Percentiles rank a stretch among this genome's conserved stretches.
Evolutionary conservation across 179 eudicot species (phyloP).

Genomic region (Spinacia oleracea): DNA sequence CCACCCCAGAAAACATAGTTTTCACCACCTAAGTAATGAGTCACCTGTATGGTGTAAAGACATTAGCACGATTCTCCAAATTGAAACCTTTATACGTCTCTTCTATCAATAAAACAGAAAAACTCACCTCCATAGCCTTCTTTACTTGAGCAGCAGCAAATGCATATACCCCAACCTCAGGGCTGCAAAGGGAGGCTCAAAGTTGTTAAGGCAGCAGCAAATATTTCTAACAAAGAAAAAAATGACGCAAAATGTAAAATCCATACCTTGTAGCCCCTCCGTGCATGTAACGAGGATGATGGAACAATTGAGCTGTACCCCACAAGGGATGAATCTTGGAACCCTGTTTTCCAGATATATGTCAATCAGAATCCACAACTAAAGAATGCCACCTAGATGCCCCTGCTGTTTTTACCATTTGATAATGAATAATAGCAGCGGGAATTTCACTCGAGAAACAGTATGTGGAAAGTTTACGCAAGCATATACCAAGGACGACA

Average conservation of each 20-base stretch:
- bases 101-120: conserved; percentile 3
- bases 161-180: conserved; percentile 87
- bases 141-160: conserved; percentile 97
- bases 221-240: background rate
- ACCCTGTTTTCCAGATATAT: conserved; percentile 48
- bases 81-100: conserved; percentile 2
- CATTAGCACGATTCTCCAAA: background rate
- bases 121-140: conserved; percentile 92
- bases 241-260: background rate
- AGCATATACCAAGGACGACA: background rate
- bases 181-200: conserved; percentile 44
- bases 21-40: conserved; percentile 96
- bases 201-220: conserved; percentile 13
- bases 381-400: conserved; percentile 13
- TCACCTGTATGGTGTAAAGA: conserved; percentile 57
- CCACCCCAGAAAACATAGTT: conserved; percentile 99
- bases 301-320: conserved; percentile 97
- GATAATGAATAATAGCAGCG: background rate
- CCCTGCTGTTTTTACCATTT: background rate
- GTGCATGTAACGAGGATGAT: conserved; percentile 98
- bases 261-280: conserved; percentile 93
- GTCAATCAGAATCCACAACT: background rate
- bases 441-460: background rate
- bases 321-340: conserved; percentile 74
- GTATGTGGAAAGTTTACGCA: background rate